Percentiles rank a stretch among this genome's conserved stretches.
These are phyloP conservation scores for Narthecium ossifragum DNA, from an alignment of 106 monocot species.

Conservation along the genomic window DNA sequence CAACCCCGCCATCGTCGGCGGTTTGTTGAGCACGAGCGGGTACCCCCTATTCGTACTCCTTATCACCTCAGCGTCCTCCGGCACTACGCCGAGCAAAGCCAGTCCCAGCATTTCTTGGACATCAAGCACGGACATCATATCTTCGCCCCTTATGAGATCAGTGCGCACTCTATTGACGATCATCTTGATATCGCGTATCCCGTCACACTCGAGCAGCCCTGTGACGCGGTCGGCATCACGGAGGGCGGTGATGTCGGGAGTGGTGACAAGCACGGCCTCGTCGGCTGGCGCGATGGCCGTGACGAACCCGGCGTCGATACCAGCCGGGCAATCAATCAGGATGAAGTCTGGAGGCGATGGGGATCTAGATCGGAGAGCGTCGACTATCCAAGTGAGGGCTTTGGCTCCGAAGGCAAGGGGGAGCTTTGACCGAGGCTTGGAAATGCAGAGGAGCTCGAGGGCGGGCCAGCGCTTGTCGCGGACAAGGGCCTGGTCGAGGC, in stretches of 20 bases:
- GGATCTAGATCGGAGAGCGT: constrained; percentile 42
- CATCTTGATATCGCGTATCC: constrained; percentile 92
- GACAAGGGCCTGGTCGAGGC: constrained; percentile 77
- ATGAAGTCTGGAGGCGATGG: constrained; percentile 48
- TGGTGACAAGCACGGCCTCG: constrained; percentile 86
- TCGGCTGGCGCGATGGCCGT: constrained; percentile 92
- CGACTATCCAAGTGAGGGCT: constrained; percentile 62
- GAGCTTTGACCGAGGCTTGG: constrained; percentile 66
- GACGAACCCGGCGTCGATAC: constrained; percentile 86
- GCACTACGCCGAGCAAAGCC: constrained; percentile 75
- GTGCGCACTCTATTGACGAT: constrained; percentile 79
- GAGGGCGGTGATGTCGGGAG: constrained; percentile 87
- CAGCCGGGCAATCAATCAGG: constrained; percentile 96
- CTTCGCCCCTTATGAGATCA: constrained; percentile 76
- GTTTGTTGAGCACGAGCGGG: constrained; percentile 74
- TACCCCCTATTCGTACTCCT: constrained; percentile 86
- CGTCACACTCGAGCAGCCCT: constrained; percentile 89
- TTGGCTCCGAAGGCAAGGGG: constrained; percentile 61
- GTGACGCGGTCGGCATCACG: constrained; percentile 90
- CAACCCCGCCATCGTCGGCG: constrained; percentile 68
- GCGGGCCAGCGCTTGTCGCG: constrained; percentile 58
- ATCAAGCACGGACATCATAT: constrained; percentile 97
- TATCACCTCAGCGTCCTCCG: constrained; percentile 92
- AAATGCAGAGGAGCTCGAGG: constrained; percentile 67
- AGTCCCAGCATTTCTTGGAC: constrained; percentile 97